phyloP scores from a whole-genome alignment of 768 basidiomycete genomes.

The Tulasnella calospora region DNA sequence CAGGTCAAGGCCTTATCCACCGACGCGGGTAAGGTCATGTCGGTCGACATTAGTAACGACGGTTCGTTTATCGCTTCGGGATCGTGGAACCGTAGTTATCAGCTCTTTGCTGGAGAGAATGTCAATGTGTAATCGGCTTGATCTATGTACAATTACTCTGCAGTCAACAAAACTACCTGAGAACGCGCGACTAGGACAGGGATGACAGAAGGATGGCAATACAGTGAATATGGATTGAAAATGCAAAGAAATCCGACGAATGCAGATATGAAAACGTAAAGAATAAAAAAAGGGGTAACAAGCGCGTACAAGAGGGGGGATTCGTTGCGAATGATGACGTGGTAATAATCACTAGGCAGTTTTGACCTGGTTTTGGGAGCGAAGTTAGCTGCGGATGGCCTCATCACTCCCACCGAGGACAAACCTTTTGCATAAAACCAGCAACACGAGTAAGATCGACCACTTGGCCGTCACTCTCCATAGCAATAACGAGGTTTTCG shows the following conservation, averaged over 20 bases:
- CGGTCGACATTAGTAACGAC: conserved; percentile 83
- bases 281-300: background rate
- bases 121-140: conserved; percentile 8
- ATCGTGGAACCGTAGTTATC: conserved; percentile 91
- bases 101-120: conserved; percentile 79
- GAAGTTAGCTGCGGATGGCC: background rate
- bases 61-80: conserved; percentile 81
- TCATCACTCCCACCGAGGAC: conserved; percentile 21
- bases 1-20: conserved; percentile 80
- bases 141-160: conserved; percentile 3
- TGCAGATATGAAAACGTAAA: background rate
- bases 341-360: background rate
- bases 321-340: background rate
- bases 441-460: conserved; percentile 82
- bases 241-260: conserved; percentile 1
- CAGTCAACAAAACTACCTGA: background rate
- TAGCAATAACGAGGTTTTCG: conserved; percentile 75
- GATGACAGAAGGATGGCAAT: background rate
- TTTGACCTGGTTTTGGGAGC: background rate
- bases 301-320: background rate
- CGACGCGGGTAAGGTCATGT: conserved; percentile 98
- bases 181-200: background rate
- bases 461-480: conserved; percentile 80
- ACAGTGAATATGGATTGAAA: background rate
- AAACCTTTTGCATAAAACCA: conserved; percentile 85